phyloP scores from a whole-genome alignment of 768 basidiomycete genomes.

The Boletus reticuloceps region DNA sequence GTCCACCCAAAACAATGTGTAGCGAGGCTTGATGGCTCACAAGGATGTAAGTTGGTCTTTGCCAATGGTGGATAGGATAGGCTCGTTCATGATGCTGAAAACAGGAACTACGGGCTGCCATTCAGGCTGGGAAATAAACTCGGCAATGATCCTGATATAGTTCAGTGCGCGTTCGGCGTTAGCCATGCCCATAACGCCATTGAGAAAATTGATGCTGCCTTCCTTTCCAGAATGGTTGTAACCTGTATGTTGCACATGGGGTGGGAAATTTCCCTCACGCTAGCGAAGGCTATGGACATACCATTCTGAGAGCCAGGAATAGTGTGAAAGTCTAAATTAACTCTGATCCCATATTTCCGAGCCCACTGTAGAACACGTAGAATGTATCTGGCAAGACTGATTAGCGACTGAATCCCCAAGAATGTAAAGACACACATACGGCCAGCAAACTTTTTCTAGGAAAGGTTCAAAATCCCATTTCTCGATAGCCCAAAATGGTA shows the following conservation, averaged over 20 bases:
- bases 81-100: conserved; percentile 68
- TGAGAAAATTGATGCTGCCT: conserved; percentile 61
- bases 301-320: conserved; percentile 82
- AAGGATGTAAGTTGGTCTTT: conserved; percentile 52
- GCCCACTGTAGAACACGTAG: conserved; percentile 76
- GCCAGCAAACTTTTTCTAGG: conserved; percentile 72
- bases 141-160: conserved; percentile 69
- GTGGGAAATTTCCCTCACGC: not conserved
- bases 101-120: conserved; percentile 61
- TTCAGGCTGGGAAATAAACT: conserved; percentile 79
- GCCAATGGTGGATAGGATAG: conserved; percentile 52
- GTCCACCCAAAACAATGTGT: not conserved
- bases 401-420: conserved; percentile 2
- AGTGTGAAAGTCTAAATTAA: conserved; percentile 78
- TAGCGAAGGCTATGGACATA: conserved; percentile 10
- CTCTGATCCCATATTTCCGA: conserved; percentile 85
- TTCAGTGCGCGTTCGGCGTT: conserved; percentile 80
- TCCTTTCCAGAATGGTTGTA: conserved; percentile 60
- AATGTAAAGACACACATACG: conserved; percentile 34
- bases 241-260: conserved; percentile 29
- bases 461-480: conserved; percentile 75
- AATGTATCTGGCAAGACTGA: conserved; percentile 52
- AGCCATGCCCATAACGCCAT: conserved; percentile 79
- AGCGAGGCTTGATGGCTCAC: conserved; percentile 39
- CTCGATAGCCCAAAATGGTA: conserved; percentile 87